Percentiles rank a stretch among this genome's conserved stretches.
phyloP scores from a whole-genome alignment of 805 yeast species.

The Spathaspora arborariae region DNA sequence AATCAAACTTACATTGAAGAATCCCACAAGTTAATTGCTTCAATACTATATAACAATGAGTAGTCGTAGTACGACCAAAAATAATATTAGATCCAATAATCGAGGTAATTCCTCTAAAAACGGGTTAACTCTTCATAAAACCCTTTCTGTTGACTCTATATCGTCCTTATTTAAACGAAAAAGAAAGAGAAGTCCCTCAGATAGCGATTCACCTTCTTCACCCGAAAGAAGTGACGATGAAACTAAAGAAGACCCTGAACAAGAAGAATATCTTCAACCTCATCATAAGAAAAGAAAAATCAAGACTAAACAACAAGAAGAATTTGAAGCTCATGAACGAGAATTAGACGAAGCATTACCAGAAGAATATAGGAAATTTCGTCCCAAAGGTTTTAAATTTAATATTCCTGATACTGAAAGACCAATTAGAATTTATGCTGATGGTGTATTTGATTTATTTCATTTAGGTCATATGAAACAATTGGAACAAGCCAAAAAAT shows the following conservation, averaged over 20 bases:
- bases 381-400: constrained; percentile 76
- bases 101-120: not conserved
- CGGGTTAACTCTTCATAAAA: constrained; percentile 12
- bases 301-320: constrained; percentile 24
- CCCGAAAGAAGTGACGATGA: constrained; percentile 13
- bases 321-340: constrained; percentile 47
- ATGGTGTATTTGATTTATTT: constrained; percentile 95
- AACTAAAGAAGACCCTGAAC: constrained; percentile 4
- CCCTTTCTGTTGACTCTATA: constrained; percentile 38
- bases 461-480: constrained; percentile 98
- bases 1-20: not conserved
- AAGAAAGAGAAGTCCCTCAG: constrained; percentile 18
- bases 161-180: constrained; percentile 30
- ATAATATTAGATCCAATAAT: not conserved
- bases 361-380: constrained; percentile 64
- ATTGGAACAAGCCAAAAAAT: constrained; percentile 92
- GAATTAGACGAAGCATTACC: constrained; percentile 64
- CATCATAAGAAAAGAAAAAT: constrained; percentile 20
- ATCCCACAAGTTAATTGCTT: not conserved
- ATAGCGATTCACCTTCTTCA: not conserved
- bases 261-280: constrained; percentile 1
- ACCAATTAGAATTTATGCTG: constrained; percentile 93
- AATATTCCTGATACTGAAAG: constrained; percentile 82
- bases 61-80: not conserved
- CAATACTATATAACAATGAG: not conserved